Evolutionary conservation across 257 asterid species (phyloP).

Genomic region (Ehretia macrophylla): DNA sequence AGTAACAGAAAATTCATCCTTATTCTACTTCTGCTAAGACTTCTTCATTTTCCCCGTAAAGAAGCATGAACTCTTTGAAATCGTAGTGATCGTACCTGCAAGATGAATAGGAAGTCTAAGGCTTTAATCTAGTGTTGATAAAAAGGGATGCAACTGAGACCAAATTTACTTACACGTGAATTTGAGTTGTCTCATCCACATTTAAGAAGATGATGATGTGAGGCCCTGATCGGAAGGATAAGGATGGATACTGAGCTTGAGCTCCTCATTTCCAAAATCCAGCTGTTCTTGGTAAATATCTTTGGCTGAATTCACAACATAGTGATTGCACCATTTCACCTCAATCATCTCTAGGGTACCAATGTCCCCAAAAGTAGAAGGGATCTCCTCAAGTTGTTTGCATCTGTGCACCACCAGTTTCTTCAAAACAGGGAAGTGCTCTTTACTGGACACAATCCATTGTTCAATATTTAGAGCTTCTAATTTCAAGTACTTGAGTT

Average conservation of each 20-base stretch:
- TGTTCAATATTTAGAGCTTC: neutral
- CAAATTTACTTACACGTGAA: too few relatives aligned
- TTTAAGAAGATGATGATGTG: too few relatives aligned
- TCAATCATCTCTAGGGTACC: slow-evolving; percentile 11
- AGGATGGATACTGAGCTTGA: slow-evolving; percentile 3
- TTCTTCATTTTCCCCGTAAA: too few relatives aligned
- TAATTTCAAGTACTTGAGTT: slow-evolving; percentile 6
- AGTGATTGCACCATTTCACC: neutral
- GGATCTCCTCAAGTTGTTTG: slow-evolving; percentile 3
- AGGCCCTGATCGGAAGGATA: too few relatives aligned
- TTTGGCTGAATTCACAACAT: slow-evolving; percentile 1
- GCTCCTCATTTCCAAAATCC: slow-evolving; percentile 8
- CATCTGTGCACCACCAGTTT: slow-evolving; percentile 1
- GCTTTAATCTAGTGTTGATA: too few relatives aligned
- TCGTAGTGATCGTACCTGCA: too few relatives aligned
- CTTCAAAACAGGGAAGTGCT: slow-evolving; percentile 15
- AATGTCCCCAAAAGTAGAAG: slow-evolving; percentile 6
- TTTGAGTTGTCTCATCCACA: too few relatives aligned
- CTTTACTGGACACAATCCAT: slow-evolving; percentile 5
- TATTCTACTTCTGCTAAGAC: too few relatives aligned
- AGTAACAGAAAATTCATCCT: too few relatives aligned
- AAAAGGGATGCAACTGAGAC: too few relatives aligned
- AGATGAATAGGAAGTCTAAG: too few relatives aligned
- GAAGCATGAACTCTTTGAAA: too few relatives aligned
- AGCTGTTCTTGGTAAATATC: slow-evolving; percentile 4